Conservation (phyloP, 768 basidiomycete species). For the Termitomyces sp. region DNA sequence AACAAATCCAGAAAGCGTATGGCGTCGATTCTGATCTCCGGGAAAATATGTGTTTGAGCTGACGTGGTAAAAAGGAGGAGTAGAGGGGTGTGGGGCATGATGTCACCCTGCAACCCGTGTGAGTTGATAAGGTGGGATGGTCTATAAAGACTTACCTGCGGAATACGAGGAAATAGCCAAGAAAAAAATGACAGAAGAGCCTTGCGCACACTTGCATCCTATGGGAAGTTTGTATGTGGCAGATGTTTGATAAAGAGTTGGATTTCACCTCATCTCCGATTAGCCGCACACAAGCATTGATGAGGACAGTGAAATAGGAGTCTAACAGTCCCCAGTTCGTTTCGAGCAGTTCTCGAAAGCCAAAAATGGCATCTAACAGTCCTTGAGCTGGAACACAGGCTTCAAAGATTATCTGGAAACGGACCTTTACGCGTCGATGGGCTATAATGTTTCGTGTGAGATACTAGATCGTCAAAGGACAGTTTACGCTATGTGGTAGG, state of each 20-base stretch:
- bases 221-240: conserved; percentile 9
- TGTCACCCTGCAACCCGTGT: conserved; percentile 42
- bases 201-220: conserved; percentile 83
- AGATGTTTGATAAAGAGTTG: not conserved
- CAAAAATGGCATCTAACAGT: conserved; percentile 60
- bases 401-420: conserved; percentile 2
- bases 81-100: conserved; percentile 68
- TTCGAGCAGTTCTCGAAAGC: conserved; percentile 68
- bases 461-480: conserved; percentile 69
- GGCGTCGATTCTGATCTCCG: conserved; percentile 89
- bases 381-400: not conserved
- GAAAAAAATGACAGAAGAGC: conserved; percentile 57
- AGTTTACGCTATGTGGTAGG: conserved; percentile 77
- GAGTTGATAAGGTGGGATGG: not conserved
- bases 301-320: conserved; percentile 44
- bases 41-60: conserved; percentile 92
- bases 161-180: conserved; percentile 67
- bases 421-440: conserved; percentile 68
- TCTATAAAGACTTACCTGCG: conserved; percentile 26
- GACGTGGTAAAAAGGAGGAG: conserved; percentile 85
- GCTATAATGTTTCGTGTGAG: conserved; percentile 82
- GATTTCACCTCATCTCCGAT: conserved; percentile 74
- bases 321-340: conserved; percentile 50
- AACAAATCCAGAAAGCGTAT: conserved; percentile 74
- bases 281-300: conserved; percentile 60